These are phyloP conservation scores for Russula foetens DNA, from an alignment of 768 basidiomycete genomes.

Conservation along the genomic window DNA sequence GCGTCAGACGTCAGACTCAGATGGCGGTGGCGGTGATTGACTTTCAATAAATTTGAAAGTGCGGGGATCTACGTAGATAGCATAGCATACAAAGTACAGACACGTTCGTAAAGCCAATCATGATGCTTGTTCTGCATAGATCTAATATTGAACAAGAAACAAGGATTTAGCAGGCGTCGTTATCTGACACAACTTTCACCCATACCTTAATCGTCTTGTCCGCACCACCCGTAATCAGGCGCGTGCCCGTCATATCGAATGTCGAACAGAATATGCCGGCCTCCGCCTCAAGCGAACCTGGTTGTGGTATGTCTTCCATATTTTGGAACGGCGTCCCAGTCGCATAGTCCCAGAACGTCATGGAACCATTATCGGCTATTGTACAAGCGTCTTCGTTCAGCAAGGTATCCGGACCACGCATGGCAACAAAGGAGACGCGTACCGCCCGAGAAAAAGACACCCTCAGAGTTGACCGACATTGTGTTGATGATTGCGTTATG, in stretches of 20 bases:
- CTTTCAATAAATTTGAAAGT: neutral
- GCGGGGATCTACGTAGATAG: neutral
- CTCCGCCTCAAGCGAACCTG: conserved; percentile 96
- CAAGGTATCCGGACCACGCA: neutral
- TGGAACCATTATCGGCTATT: conserved; percentile 82
- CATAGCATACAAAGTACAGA: neutral
- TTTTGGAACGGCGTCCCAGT: conserved; percentile 95
- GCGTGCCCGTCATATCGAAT: conserved; percentile 91
- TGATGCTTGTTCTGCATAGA: conserved; percentile 67
- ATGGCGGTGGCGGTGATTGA: neutral
- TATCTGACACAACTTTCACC: conserved; percentile 10
- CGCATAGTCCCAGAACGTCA: conserved; percentile 91
- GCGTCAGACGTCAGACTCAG: too few relatives aligned
- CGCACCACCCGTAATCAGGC: conserved; percentile 91
- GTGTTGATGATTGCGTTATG: conserved; percentile 99
- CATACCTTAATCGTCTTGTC: conserved; percentile 97
- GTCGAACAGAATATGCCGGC: conserved; percentile 95
- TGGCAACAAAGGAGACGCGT: conserved; percentile 22
- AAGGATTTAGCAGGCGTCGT: neutral
- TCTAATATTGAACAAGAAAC: too few relatives aligned
- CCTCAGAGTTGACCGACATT: conserved; percentile 86
- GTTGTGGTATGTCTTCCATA: conserved; percentile 88
- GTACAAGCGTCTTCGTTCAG: neutral
- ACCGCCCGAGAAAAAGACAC: conserved; percentile 97
- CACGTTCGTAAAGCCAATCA: conserved; percentile 22